Evolutionary conservation across 305 asterid genomes (phyloP), one percentile per base, ranked within the genome.

Genomic region (Stenogyne calaminthoides): DNA sequence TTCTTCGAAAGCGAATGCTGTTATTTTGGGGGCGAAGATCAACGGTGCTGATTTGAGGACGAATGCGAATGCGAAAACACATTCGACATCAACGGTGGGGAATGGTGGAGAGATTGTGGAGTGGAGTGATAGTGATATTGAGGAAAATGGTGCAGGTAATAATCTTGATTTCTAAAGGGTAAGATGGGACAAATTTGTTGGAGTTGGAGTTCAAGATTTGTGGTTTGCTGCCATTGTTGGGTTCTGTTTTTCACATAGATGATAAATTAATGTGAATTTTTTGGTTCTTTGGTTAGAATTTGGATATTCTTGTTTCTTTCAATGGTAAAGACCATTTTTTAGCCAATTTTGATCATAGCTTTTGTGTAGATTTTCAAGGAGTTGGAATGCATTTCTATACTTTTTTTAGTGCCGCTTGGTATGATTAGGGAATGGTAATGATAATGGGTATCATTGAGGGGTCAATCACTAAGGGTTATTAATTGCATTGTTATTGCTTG

Each of bases 51-150:
- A 32, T 1, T 32, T 32, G 1, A 32, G 42, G 1, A 44, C 14
- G 14, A 44, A 9, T 5, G 9, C 0, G 3, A 11, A 10, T 36
- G 42, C 9, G 42, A 36, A 36, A 36, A 36, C 7, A 1, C 15
- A 1, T 1, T 4, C 70, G 5, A 75, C 47, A 22, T 14, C 40
- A n/a, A n/a, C n/a, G 49, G 59, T 29, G 27, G 67, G 63, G 19
- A 9, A 44, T 56, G 79, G 61, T 52, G 64, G 64, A 49, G 69
- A 76, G 19, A 84, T 84, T 67, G 76, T 37, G 37, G 78, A 78
- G 62, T 64, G 20, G 74, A 74, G 55, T 36, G 49, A 37, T 8
- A 61, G 46, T 57, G 82, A 75, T 40, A 51, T 18, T 70, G 18
- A 72, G 25, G 82, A 67, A 59, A 42, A 22, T 70, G 76, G 56